These are phyloP conservation scores for Ogataea henricii DNA, from an alignment of 805 yeast species.

Conservation along the genomic window DNA sequence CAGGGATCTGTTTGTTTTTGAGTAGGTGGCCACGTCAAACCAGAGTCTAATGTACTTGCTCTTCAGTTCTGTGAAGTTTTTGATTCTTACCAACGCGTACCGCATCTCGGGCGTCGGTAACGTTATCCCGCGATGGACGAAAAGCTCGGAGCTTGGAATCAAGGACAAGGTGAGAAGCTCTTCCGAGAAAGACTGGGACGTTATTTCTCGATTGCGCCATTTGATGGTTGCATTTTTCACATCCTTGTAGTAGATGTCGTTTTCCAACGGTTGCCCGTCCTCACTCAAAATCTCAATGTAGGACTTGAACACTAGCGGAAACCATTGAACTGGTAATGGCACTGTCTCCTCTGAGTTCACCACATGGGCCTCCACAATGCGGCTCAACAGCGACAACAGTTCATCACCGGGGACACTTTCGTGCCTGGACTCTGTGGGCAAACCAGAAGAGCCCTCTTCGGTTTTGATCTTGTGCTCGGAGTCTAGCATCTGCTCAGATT, in stretches of 20 bases:
- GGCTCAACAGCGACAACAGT: slow-evolving; percentile 7
- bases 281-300: slow-evolving; percentile 25
- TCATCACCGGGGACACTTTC: background rate
- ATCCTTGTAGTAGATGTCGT: slow-evolving; percentile 26
- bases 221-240: slow-evolving; percentile 22
- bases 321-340: slow-evolving; percentile 24
- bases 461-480: background rate
- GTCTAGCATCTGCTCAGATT: background rate
- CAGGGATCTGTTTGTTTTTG: slow-evolving; percentile 14
- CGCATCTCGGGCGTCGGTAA: slow-evolving; percentile 32
- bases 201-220: slow-evolving; percentile 18
- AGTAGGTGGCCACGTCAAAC: slow-evolving; percentile 21
- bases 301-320: slow-evolving; percentile 27
- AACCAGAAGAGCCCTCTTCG: background rate
- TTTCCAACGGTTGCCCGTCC: slow-evolving; percentile 14
- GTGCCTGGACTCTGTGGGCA: background rate
- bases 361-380: slow-evolving; percentile 12
- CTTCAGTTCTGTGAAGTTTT: slow-evolving; percentile 21
- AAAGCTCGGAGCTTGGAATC: slow-evolving; percentile 30
- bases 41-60: slow-evolving; percentile 23
- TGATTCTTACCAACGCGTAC: slow-evolving; percentile 26
- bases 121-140: slow-evolving; percentile 13
- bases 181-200: slow-evolving; percentile 19
- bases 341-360: background rate
- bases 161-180: slow-evolving; percentile 27